Percentiles rank a stretch among this genome's conserved stretches.
Conservation (phyloP, 2,329 filamentous ascomycete genomes). For the Alternaria angustiovoidea region DNA sequence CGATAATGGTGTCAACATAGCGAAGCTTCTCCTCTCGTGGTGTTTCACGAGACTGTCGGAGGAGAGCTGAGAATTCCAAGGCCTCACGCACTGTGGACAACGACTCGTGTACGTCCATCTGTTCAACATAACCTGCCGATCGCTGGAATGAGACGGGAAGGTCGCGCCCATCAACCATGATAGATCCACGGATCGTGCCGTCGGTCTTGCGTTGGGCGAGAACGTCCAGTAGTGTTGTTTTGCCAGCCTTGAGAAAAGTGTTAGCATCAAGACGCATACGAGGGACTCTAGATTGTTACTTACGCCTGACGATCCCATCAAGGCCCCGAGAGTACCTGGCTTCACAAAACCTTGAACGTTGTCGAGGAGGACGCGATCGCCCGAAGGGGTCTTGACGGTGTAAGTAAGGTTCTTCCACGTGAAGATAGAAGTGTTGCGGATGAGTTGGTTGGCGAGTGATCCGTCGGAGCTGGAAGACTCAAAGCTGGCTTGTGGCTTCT, state of each 20-base stretch:
- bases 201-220: slow-evolving; percentile 78
- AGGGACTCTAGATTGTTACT: background rate
- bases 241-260: slow-evolving; percentile 28
- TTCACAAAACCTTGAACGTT: slow-evolving; percentile 62
- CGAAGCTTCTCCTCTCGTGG: slow-evolving; percentile 45
- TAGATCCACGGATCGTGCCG: slow-evolving; percentile 82
- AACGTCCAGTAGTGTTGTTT: slow-evolving; percentile 42
- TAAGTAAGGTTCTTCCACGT: slow-evolving; percentile 67
- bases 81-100: slow-evolving; percentile 67
- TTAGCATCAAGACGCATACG: background rate
- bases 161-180: slow-evolving; percentile 75
- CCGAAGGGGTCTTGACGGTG: slow-evolving; percentile 60
- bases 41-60: slow-evolving; percentile 64
- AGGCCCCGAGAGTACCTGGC: slow-evolving; percentile 60
- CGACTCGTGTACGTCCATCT: slow-evolving; percentile 66
- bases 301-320: slow-evolving; percentile 38
- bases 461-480: slow-evolving; percentile 1
- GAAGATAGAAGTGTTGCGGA: slow-evolving; percentile 72
- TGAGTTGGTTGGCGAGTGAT: slow-evolving; percentile 52
- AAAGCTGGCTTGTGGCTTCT: slow-evolving; percentile 15
- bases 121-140: slow-evolving; percentile 67
- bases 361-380: slow-evolving; percentile 57
- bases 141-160: slow-evolving; percentile 82
- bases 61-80: slow-evolving; percentile 65
- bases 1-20: slow-evolving; percentile 7